Evolutionary conservation across 305 asterid genomes (phyloP), one percentile per base, ranked within the genome.

Genomic region (Solanum chacoense): DNA sequence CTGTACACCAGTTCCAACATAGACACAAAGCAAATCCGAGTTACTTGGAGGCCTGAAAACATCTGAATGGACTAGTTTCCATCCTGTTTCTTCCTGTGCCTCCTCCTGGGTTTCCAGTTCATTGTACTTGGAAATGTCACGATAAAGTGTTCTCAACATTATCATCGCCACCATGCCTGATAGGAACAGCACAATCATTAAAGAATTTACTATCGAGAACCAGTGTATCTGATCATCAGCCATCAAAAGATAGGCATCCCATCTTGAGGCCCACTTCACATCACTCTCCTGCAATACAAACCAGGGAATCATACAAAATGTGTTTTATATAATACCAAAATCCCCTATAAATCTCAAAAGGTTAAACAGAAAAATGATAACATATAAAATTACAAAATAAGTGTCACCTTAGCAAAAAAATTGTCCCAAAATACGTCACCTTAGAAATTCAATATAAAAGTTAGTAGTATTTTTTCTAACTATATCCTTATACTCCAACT

Each of bases 161-260:
- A 95, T 94, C 97, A 94, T 94, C 0, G 97, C 97, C 65, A 94
- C 97, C 96, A 94, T 95, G 77, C 98, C 98, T 2, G 98, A 95
- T 85, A 95, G 96, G 95, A 95, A 94, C 90, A 95, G 96, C 38
- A 95, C 96, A 36, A 94, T 95, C 95, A 95, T 94, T 32, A 95
- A 89, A 87, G 98, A 95, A 73, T 95, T 94, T 11, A 95, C 95
- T 11, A 95, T 94, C 36, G 98, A 95, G 91, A 95, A 95, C 96
- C 98, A 95, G 83, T 95, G 98, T 91, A 95, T 95, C 90, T 94
- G 98, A 85, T 95, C 98, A 78, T 95, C 96, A 6, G 92, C 92
- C 95, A 95, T 95, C 50, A 95, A 92, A 59, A 95, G 95, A 89
- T 95, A 95, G 32, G 96, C 92, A 89, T 95, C 98, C 98, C 98